Conservation (phyloP, 1,284 basidiomycete species). For the Phylloboletellus chloephorus region DNA sequence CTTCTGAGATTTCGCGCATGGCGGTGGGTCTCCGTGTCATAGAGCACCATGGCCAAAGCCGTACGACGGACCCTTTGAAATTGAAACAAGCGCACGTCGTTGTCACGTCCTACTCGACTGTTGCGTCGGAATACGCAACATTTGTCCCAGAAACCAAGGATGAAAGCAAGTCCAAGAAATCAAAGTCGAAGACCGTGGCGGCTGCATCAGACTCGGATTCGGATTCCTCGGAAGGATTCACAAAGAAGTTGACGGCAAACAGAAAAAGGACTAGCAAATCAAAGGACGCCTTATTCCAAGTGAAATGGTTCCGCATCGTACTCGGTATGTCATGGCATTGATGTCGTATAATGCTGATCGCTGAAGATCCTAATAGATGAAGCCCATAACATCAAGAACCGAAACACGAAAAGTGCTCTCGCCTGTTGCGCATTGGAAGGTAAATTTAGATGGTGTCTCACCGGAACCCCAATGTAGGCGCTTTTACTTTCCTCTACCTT, state of each 20-base stretch:
- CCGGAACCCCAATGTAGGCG: slow-evolving; percentile 84
- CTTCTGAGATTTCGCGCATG: slow-evolving; percentile 78
- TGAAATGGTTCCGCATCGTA: slow-evolving; percentile 84
- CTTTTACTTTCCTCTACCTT: neutral
- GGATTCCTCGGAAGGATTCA: slow-evolving; percentile 33
- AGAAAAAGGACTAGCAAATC: slow-evolving; percentile 36
- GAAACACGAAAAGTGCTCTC: slow-evolving; percentile 73
- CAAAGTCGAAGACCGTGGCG: slow-evolving; percentile 28
- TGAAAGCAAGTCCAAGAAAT: slow-evolving; percentile 41
- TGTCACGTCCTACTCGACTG: slow-evolving; percentile 78
- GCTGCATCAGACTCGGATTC: slow-evolving; percentile 36
- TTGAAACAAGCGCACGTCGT: slow-evolving; percentile 71
- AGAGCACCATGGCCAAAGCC: slow-evolving; percentile 75
- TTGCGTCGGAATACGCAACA: slow-evolving; percentile 67
- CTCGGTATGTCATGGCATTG: slow-evolving; percentile 49
- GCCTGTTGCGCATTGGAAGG: slow-evolving; percentile 77
- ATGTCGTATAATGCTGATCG: neutral
- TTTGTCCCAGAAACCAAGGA: slow-evolving; percentile 46
- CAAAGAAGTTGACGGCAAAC: slow-evolving; percentile 25
- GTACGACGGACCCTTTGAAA: slow-evolving; percentile 59
- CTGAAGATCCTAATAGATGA: slow-evolving; percentile 59
- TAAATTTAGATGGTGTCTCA: slow-evolving; percentile 86
- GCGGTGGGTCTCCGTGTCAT: slow-evolving; percentile 64
- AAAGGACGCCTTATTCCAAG: slow-evolving; percentile 69
- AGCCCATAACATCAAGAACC: slow-evolving; percentile 96